These are phyloP conservation scores for Cladosporium sp. DNA, from an alignment of 2,329 filamentous ascomycete genomes.

Conservation along the genomic window DNA sequence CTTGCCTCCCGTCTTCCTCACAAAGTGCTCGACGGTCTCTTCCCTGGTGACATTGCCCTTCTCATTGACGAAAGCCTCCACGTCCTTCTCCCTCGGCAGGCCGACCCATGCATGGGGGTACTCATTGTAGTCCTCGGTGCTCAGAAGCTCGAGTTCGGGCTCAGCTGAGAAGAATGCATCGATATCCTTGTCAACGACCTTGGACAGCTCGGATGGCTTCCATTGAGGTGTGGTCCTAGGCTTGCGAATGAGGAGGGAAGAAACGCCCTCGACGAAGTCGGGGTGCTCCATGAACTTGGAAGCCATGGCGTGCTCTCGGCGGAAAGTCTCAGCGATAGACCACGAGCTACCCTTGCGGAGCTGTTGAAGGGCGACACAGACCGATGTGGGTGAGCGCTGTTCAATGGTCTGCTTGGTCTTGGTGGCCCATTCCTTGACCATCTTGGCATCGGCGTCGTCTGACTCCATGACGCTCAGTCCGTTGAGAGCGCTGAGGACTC, in stretches of 20 bases:
- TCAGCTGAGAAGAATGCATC: conserved; percentile 64
- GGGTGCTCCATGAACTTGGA: conserved; percentile 82
- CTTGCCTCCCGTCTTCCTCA: conserved; percentile 41
- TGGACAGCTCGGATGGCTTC: conserved; percentile 69
- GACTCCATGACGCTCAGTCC: conserved; percentile 31
- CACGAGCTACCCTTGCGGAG: conserved; percentile 72
- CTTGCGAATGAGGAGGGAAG: conserved; percentile 71
- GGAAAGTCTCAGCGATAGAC: conserved; percentile 81
- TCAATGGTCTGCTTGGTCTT: conserved; percentile 72
- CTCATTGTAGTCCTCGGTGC: conserved; percentile 50
- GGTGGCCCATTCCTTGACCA: conserved; percentile 67
- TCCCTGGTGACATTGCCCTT: conserved; percentile 25
- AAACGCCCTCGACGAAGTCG: conserved; percentile 92
- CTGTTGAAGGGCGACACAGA: conserved; percentile 79
- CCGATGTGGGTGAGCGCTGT: conserved; percentile 76
- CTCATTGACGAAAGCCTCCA: conserved; percentile 41
- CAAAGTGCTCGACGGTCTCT: conserved; percentile 37
- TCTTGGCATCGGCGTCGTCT: not conserved
- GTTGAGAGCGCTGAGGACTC: conserved; percentile 66
- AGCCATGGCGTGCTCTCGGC: conserved; percentile 79
- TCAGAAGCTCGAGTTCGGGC: conserved; percentile 58
- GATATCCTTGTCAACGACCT: conserved; percentile 57
- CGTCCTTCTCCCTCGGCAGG: conserved; percentile 67
- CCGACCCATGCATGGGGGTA: conserved; percentile 71
- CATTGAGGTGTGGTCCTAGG: conserved; percentile 64